phyloP scores from a whole-genome alignment of 306 rosid species.

The Betula pendula region DNA sequence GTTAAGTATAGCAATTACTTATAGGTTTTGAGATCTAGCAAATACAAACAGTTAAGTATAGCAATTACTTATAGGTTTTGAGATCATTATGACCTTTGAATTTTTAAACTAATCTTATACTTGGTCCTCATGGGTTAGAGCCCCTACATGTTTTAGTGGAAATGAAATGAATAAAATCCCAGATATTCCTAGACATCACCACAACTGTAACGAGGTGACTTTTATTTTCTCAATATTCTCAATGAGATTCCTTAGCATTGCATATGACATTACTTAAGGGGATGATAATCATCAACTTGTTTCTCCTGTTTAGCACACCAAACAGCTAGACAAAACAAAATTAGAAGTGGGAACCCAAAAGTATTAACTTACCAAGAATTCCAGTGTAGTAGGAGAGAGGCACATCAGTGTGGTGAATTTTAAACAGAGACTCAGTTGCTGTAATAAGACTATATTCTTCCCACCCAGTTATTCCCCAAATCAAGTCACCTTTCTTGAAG shows the following conservation, averaged over 20 bases:
- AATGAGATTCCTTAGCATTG: neutral
- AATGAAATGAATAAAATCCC: neutral
- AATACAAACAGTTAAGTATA: no score
- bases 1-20: neutral
- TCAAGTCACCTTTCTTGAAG: constrained; percentile 40
- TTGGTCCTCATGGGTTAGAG: neutral
- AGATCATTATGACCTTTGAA: neutral
- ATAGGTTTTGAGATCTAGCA: no score
- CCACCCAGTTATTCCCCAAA: constrained; percentile 51
- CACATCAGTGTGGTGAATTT: constrained; percentile 40
- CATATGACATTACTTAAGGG: neutral
- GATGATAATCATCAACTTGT: neutral
- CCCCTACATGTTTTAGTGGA: neutral
- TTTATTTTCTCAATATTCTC: no score
- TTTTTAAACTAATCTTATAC: neutral
- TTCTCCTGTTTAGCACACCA: neutral
- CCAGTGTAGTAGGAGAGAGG: constrained; percentile 54
- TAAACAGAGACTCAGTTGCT: constrained; percentile 26
- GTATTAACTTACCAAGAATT: constrained; percentile 39
- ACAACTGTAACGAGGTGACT: neutral
- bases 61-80: neutral
- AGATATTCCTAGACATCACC: neutral
- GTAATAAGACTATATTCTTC: constrained; percentile 39
- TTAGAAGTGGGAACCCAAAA: neutral
- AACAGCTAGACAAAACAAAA: neutral